These are phyloP conservation scores for Blastobotrys proliferans DNA, from an alignment of 1,139 yeast genomes.

Conservation along the genomic window DNA sequence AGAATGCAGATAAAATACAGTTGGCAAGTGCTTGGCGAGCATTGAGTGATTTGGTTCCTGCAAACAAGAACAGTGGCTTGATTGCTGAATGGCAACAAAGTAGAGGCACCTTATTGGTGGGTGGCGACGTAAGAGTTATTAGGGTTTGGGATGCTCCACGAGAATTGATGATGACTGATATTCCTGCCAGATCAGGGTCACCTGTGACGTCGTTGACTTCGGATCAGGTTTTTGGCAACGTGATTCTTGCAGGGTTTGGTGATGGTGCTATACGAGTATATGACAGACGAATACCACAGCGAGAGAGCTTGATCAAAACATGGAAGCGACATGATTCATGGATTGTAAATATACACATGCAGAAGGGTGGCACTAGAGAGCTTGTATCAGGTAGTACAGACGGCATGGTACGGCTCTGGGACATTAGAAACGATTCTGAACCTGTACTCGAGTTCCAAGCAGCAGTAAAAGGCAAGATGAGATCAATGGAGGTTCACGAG, in stretches of 20 bases:
- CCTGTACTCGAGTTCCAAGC: constrained; percentile 67
- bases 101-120: constrained; percentile 82
- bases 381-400: constrained; percentile 76
- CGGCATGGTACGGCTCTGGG: constrained; percentile 88
- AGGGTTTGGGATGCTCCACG: constrained; percentile 97
- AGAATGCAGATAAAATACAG: constrained; percentile 51
- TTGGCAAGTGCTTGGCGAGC: constrained; percentile 92
- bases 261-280: constrained; percentile 90
- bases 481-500: constrained; percentile 81
- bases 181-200: constrained; percentile 89
- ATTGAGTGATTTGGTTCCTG: constrained; percentile 74
- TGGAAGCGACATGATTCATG: constrained; percentile 63
- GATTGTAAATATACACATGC: constrained; percentile 85
- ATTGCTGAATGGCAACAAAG: constrained; percentile 97
- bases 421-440: constrained; percentile 62
- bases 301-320: constrained; percentile 79
- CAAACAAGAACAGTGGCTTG: constrained; percentile 67
- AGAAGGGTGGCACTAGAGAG: constrained; percentile 93
- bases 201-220: constrained; percentile 86
- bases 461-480: constrained; percentile 50
- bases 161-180: constrained; percentile 78
- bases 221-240: constrained; percentile 93
- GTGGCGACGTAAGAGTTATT: constrained; percentile 92
- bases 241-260: constrained; percentile 86
- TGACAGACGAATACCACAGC: constrained; percentile 79